phyloP scores from a whole-genome alignment of 352 stramenopile genomes.

The Pythium periplocum region DNA sequence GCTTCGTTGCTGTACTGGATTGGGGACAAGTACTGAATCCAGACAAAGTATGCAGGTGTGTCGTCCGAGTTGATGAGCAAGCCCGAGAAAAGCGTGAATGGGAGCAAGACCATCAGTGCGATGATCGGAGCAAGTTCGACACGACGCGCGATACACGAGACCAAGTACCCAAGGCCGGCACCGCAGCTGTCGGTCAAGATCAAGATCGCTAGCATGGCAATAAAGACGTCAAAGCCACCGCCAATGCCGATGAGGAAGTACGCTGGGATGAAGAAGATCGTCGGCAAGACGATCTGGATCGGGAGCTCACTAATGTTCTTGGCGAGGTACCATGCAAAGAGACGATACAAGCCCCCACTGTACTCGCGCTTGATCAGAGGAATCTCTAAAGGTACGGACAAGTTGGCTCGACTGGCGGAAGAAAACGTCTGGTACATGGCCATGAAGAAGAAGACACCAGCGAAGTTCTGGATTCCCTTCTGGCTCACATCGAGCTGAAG shows the following conservation, averaged over 20 bases:
- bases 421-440: conserved; percentile 35
- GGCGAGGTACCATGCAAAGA: conserved; percentile 35
- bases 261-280: conserved; percentile 26
- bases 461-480: conserved; percentile 35
- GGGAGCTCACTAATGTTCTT: conserved; percentile 48
- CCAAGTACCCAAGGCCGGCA: conserved; percentile 32
- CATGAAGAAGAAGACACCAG: conserved; percentile 38
- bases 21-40: conserved; percentile 53
- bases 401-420: conserved; percentile 14
- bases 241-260: conserved; percentile 48
- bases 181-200: conserved; percentile 27
- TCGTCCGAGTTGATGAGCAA: conserved; percentile 37
- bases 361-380: conserved; percentile 37
- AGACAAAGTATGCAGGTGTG: conserved; percentile 40
- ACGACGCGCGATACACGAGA: conserved; percentile 24
- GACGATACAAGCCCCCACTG: conserved; percentile 28
- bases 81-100: conserved; percentile 41
- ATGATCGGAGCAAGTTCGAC: conserved; percentile 35
- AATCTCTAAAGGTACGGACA: conserved; percentile 20
- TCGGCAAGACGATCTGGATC: conserved; percentile 38
- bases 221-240: conserved; percentile 21
- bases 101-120: conserved; percentile 37
- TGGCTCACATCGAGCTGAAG: conserved; percentile 37
- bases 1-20: conserved; percentile 49
- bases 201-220: conserved; percentile 30